Percentiles rank a stretch among this genome's conserved stretches.
Evolutionary conservation across 139 green algal species (phyloP).

Genomic region (Auxenochlorella pyrenoidosa): DNA sequence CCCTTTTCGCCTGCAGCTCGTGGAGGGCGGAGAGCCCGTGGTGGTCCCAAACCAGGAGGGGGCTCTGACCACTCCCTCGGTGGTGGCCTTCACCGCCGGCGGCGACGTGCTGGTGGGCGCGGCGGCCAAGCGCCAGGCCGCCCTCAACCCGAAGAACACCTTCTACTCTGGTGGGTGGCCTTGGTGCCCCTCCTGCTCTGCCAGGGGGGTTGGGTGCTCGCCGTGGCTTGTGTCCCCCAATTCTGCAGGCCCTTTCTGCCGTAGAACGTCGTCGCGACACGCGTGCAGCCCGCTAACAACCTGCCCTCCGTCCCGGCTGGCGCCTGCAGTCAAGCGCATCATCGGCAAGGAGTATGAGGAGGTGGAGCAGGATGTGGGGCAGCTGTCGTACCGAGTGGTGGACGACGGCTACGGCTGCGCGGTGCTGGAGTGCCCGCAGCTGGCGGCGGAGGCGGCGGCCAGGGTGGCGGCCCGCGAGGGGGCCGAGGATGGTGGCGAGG

Average conservation of each 20-base stretch:
- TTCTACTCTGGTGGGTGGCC: constrained; percentile 69
- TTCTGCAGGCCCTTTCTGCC: no score
- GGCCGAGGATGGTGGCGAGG: neutral
- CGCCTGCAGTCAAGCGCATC: constrained; percentile 77
- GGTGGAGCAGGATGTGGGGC: constrained; percentile 56
- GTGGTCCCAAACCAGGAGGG: constrained; percentile 71
- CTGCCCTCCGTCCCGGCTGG: no score
- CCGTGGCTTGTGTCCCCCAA: no score
- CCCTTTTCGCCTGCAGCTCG: constrained; percentile 20
- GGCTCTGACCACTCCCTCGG: constrained; percentile 73
- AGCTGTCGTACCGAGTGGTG: constrained; percentile 59
- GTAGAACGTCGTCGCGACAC: no score
- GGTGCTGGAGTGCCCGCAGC: constrained; percentile 26
- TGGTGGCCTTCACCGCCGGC: constrained; percentile 66
- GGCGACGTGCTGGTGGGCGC: constrained; percentile 71
- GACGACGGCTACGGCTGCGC: constrained; percentile 32
- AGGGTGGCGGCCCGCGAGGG: neutral
- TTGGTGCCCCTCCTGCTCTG: no score
- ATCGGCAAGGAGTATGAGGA: constrained; percentile 69
- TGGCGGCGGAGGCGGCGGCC: neutral
- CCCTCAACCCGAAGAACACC: constrained; percentile 64
- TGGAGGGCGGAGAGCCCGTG: constrained; percentile 60
- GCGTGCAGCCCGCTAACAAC: no score
- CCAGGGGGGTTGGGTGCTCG: no score
- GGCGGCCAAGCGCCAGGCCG: constrained; percentile 52